These are phyloP conservation scores for Gyromitra esculenta DNA, from an alignment of 2,329 filamentous ascomycete species.

Conservation along the genomic window DNA sequence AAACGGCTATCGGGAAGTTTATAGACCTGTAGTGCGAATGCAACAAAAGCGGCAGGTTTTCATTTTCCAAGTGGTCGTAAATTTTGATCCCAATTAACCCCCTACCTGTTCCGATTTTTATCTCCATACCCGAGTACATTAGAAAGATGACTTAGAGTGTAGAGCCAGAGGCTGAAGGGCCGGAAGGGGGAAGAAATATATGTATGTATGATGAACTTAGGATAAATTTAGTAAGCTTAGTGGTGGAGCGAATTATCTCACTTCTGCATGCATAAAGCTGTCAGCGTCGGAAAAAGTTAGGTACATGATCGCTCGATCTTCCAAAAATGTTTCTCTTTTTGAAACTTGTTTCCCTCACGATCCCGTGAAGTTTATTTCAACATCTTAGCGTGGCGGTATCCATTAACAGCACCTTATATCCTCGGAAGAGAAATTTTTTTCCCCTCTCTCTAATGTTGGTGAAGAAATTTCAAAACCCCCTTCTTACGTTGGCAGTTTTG, in stretches of 20 bases:
- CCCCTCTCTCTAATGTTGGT: background rate
- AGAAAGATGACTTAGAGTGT: background rate
- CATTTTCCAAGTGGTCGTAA: too few relatives aligned
- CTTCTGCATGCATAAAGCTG: background rate
- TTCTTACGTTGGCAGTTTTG: constrained; percentile 1
- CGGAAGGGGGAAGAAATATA: background rate
- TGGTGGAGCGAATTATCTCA: constrained; percentile 14
- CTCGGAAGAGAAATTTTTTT: background rate
- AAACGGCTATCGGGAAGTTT: too few relatives aligned
- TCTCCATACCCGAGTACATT: too few relatives aligned
- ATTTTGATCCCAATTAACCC: too few relatives aligned
- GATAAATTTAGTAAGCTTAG: background rate
- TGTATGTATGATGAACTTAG: constrained; percentile 7
- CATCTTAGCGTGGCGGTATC: background rate
- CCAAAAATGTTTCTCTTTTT: background rate
- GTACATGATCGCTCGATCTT: constrained; percentile 27
- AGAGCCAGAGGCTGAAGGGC: background rate
- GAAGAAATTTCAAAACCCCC: background rate
- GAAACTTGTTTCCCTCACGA: constrained; percentile 13
- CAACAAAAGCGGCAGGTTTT: too few relatives aligned
- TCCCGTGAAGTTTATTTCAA: constrained; percentile 26
- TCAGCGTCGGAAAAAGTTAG: constrained; percentile 12
- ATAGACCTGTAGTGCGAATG: too few relatives aligned
- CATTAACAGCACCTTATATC: constrained; percentile 3
- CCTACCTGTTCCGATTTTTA: too few relatives aligned